Percentiles rank a stretch among this genome's conserved stretches.
These are phyloP conservation scores for Cantharellus anzutake DNA, from an alignment of 768 basidiomycete species.

Conservation along the genomic window DNA sequence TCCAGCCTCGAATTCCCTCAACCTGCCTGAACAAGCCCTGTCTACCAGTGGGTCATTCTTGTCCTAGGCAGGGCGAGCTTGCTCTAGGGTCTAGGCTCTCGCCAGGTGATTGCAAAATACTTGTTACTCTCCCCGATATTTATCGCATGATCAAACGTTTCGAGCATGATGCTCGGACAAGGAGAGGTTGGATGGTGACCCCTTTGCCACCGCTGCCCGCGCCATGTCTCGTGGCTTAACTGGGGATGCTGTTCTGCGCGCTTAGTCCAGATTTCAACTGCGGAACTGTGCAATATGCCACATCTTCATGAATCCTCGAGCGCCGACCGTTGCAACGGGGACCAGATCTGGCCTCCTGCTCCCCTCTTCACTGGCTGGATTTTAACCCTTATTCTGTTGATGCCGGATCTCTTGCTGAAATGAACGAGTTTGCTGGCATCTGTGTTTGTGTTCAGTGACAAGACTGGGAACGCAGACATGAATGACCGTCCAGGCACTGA, in stretches of 20 bases:
- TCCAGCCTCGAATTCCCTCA: neutral
- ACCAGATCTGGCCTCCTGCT: no score
- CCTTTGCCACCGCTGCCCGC: neutral
- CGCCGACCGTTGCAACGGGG: no score
- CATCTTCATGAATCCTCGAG: neutral
- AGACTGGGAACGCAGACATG: no score
- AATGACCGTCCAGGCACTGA: no score
- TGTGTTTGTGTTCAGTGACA: no score
- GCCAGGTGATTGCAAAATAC: neutral
- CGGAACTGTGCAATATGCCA: neutral
- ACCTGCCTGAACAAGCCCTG: neutral
- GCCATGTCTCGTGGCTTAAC: neutral
- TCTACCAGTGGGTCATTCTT: neutral
- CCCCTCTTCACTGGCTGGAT: no score
- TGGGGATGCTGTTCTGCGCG: neutral
- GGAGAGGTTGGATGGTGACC: neutral
- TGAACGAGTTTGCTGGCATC: no score
- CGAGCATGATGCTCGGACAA: neutral
- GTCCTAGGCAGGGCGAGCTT: neutral
- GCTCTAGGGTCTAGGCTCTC: neutral
- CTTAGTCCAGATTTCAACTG: neutral
- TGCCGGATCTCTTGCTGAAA: no score
- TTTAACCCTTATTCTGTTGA: no score
- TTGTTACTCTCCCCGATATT: neutral
- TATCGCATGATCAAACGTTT: neutral